Evolutionary conservation across 345 rosid species (phyloP).

Genomic region (Arabis hirsuta): DNA sequence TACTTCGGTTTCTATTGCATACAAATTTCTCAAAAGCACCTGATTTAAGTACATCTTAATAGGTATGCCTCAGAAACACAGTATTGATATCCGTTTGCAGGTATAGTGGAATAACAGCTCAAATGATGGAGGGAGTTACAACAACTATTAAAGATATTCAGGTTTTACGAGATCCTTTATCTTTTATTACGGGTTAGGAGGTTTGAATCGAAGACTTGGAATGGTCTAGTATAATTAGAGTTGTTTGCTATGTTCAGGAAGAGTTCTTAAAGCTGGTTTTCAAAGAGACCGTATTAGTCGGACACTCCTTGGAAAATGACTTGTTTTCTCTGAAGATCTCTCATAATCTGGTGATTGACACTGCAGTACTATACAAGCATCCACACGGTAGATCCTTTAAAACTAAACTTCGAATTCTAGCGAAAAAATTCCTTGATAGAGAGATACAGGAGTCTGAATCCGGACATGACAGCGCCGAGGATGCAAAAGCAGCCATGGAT

Average conservation of each 20-base stretch:
- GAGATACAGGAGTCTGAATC: conserved; percentile 78
- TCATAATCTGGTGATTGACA: conserved; percentile 89
- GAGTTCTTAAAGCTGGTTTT: conserved; percentile 76
- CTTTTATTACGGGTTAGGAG: conserved; percentile 7
- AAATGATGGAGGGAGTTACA: conserved; percentile 78
- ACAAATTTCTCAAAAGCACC: background rate
- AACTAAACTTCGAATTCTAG: conserved; percentile 82
- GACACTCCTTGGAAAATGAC: conserved; percentile 98
- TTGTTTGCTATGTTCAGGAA: conserved; percentile 61
- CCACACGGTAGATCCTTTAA: conserved; percentile 77
- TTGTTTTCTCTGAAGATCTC: conserved; percentile 80
- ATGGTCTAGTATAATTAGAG: conserved; percentile 30
- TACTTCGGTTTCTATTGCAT: conserved; percentile 18
- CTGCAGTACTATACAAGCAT: conserved; percentile 84
- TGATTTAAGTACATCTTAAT: conserved; percentile 6
- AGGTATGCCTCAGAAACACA: background rate
- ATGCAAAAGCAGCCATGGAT: conserved; percentile 93
- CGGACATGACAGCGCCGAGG: conserved; percentile 93
- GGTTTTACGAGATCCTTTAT: conserved; percentile 47
- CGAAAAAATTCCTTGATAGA: conserved; percentile 75
- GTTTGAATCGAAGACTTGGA: conserved; percentile 6
- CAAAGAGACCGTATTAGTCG: conserved; percentile 85
- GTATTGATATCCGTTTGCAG: conserved; percentile 51
- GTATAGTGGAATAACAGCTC: conserved; percentile 87
- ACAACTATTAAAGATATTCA: conserved; percentile 85